phyloP scores from a whole-genome alignment of 1,139 yeast species.

The Geotrichum candidum region DNA sequence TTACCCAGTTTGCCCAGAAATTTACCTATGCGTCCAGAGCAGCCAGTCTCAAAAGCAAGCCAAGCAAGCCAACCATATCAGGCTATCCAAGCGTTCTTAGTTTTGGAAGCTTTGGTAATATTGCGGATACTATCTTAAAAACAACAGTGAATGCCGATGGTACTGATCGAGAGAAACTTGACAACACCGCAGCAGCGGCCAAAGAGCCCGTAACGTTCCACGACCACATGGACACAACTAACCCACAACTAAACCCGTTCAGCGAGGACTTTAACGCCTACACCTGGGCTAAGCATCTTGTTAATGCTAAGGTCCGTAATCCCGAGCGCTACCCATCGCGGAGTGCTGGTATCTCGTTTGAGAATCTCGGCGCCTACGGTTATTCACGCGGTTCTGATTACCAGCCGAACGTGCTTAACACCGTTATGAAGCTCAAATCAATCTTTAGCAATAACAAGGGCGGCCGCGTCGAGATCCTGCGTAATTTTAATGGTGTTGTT shows the following conservation, averaged over 20 bases:
- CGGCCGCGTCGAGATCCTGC: conserved; percentile 46
- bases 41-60: background rate
- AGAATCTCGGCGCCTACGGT: conserved; percentile 61
- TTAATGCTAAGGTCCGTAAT: conserved; percentile 50
- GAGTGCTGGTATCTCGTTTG: conserved; percentile 59
- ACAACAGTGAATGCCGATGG: background rate
- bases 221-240: background rate
- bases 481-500: conserved; percentile 61
- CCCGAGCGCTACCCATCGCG: conserved; percentile 62
- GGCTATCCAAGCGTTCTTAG: background rate
- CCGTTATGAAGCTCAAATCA: conserved; percentile 41
- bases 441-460: conserved; percentile 52
- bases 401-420: conserved; percentile 59
- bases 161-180: background rate
- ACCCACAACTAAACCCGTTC: conserved; percentile 40
- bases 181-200: background rate
- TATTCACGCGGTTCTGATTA: conserved; percentile 66
- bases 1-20: conserved; percentile 5
- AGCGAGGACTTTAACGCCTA: conserved; percentile 50
- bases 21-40: background rate
- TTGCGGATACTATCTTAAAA: background rate
- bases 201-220: background rate
- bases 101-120: background rate
- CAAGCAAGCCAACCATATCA: background rate
- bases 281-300: conserved; percentile 65